A percentile compares a stretch with the other conserved stretches of the same genome.
These are phyloP conservation scores for Pseudogymnoascus sp. DNA, from an alignment of 2,329 filamentous ascomycete genomes.

Conservation along the genomic window DNA sequence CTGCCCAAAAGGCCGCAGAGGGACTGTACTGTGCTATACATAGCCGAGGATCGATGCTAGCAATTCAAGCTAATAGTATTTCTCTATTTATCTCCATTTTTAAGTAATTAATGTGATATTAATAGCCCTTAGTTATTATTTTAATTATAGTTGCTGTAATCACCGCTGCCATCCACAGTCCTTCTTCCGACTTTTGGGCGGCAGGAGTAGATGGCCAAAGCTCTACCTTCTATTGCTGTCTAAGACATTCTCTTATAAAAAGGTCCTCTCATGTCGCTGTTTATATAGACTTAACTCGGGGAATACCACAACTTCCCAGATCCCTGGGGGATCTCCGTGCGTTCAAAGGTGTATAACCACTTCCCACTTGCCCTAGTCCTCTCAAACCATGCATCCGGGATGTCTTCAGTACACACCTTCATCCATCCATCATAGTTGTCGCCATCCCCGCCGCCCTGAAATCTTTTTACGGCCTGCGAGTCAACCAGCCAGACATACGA, in stretches of 20 bases:
- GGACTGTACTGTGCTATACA: too few species aligned
- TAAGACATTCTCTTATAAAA: too few species aligned
- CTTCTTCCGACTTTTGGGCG: too few species aligned
- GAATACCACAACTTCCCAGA: not conserved
- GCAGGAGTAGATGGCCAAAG: too few species aligned
- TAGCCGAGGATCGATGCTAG: not conserved
- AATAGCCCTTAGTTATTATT: too few species aligned
- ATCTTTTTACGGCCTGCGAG: not conserved
- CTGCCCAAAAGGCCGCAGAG: too few species aligned
- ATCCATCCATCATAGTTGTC: conserved; percentile 5
- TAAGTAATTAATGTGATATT: too few species aligned
- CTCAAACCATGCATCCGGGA: not conserved
- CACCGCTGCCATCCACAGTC: too few species aligned
- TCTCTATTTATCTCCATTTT: too few species aligned
- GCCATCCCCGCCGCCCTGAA: not conserved
- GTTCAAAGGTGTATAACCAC: not conserved
- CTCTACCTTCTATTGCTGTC: too few species aligned
- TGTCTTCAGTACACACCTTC: not conserved
- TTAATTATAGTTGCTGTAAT: too few species aligned
- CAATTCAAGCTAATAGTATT: too few species aligned
- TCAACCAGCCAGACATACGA: not conserved
- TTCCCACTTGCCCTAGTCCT: not conserved
- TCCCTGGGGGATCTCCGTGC: not conserved
- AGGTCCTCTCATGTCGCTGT: not conserved
- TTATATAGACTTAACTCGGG: not conserved